A percentile compares a stretch with the other conserved stretches of the same genome.
Evolutionary conservation across 1,139 yeast genomes (phyloP).

Genomic region (Pichia sp.): DNA sequence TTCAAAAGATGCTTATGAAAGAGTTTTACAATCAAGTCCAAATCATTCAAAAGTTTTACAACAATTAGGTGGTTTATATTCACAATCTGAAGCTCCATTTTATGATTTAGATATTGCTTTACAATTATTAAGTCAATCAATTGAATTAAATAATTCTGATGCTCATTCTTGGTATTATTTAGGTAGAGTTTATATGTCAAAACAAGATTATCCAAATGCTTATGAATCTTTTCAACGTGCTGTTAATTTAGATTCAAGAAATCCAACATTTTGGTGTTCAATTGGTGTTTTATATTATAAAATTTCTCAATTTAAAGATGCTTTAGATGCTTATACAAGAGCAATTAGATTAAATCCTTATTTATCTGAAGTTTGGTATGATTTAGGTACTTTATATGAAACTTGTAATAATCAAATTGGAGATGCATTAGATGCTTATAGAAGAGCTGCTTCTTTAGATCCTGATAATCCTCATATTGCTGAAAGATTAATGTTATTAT

Average conservation of each 20-base stretch:
- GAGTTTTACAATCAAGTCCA: constrained; percentile 83
- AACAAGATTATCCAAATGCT: constrained; percentile 91
- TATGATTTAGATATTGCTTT: constrained; percentile 83
- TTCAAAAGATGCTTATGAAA: constrained; percentile 87
- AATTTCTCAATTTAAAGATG: constrained; percentile 92
- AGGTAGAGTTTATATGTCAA: constrained; percentile 95
- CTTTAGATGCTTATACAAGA: constrained; percentile 93
- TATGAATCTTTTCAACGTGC: constrained; percentile 99
- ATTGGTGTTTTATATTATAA: constrained; percentile 96
- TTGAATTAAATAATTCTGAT: constrained; percentile 84
- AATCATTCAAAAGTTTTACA: constrained; percentile 94
- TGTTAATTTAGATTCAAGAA: constrained; percentile 90
- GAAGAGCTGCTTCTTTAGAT: constrained; percentile 91
- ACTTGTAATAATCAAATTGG: constrained; percentile 92
- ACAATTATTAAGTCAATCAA: constrained; percentile 72
- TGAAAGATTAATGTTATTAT: constrained; percentile 81
- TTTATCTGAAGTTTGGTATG: constrained; percentile 97
- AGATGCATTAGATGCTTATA: constrained; percentile 94
- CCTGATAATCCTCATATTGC: constrained; percentile 93
- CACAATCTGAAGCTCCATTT: constrained; percentile 67
- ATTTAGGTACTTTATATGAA: constrained; percentile 91
- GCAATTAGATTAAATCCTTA: constrained; percentile 94
- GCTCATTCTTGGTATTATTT: constrained; percentile 97
- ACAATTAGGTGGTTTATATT: constrained; percentile 91
- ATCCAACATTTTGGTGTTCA: constrained; percentile 98